A percentile compares a stretch with the other conserved stretches of the same genome.
These are phyloP conservation scores for Metschnikowia lunata DNA, from an alignment of 805 yeast species.

Conservation along the genomic window DNA sequence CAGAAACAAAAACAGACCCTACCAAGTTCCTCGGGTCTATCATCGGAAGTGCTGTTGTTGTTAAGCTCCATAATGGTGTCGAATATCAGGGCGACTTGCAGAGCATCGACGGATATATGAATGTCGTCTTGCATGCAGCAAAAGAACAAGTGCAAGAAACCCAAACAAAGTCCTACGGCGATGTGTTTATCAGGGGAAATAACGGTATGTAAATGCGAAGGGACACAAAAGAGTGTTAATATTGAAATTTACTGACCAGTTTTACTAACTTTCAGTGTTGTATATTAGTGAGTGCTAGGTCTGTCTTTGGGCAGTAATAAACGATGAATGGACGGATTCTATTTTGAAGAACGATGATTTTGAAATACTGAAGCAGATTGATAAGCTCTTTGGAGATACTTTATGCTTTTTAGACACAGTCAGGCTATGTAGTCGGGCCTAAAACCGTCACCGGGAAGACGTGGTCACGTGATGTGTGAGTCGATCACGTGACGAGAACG, in stretches of 20 bases:
- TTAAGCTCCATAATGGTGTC: slow-evolving; percentile 82
- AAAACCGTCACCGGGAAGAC: too few species aligned
- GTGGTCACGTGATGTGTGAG: too few species aligned
- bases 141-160: slow-evolving; percentile 56
- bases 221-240: neutral
- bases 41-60: slow-evolving; percentile 74
- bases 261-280: slow-evolving; percentile 36
- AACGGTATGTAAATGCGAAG: slow-evolving; percentile 52
- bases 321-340: neutral
- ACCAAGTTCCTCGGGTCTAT: slow-evolving; percentile 77
- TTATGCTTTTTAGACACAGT: too few species aligned
- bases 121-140: slow-evolving; percentile 78
- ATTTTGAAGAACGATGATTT: too few species aligned
- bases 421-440: too few species aligned
- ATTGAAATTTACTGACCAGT: neutral
- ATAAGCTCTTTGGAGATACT: too few species aligned
- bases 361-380: too few species aligned
- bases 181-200: slow-evolving; percentile 83
- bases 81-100: slow-evolving; percentile 63
- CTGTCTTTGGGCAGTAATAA: neutral
- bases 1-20: slow-evolving; percentile 47
- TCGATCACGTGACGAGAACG: too few species aligned
- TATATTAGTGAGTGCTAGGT: slow-evolving; percentile 33
- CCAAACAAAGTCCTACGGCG: slow-evolving; percentile 52
- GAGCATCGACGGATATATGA: slow-evolving; percentile 96